A percentile compares a stretch with the other conserved stretches of the same genome.
Conservation (phyloP, 106 monocot genomes). For the Allium sativum region DNA sequence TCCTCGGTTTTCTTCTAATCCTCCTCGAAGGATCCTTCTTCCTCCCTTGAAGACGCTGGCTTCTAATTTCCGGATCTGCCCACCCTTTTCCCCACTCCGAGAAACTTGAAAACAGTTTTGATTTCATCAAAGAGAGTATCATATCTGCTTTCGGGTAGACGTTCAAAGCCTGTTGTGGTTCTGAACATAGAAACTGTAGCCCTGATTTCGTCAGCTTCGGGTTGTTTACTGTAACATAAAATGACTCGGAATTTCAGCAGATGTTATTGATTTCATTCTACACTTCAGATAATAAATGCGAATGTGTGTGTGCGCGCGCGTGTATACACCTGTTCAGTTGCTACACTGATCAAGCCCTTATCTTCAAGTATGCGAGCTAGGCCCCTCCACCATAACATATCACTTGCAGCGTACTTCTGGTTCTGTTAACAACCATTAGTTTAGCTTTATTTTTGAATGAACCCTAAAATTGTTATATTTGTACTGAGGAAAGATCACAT, state of each 20-base stretch:
- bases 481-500: too few relatives aligned
- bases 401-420: constrained; percentile 43
- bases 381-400: constrained; percentile 78
- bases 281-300: too few relatives aligned
- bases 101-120: constrained; percentile 45
- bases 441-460: too few relatives aligned
- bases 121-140: constrained; percentile 24
- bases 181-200: constrained; percentile 34
- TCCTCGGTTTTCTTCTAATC: constrained; percentile 6
- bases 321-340: constrained; percentile 39
- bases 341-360: constrained; percentile 61
- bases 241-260: too few relatives aligned
- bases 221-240: constrained; percentile 35
- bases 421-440: constrained; percentile 38
- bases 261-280: too few relatives aligned
- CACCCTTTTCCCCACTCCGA: constrained; percentile 87
- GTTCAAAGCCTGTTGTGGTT: constrained; percentile 19
- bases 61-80: constrained; percentile 85
- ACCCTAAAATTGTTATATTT: too few relatives aligned
- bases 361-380: constrained; percentile 70
- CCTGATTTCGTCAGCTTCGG: constrained; percentile 67
- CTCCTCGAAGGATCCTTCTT: constrained; percentile 20
- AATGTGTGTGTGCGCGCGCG: too few relatives aligned
- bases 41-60: constrained; percentile 52
- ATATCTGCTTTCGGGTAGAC: constrained; percentile 88